These are phyloP conservation scores for Neurospora hispaniola DNA, from an alignment of 495 filamentous ascomycete genomes.

Conservation along the genomic window DNA sequence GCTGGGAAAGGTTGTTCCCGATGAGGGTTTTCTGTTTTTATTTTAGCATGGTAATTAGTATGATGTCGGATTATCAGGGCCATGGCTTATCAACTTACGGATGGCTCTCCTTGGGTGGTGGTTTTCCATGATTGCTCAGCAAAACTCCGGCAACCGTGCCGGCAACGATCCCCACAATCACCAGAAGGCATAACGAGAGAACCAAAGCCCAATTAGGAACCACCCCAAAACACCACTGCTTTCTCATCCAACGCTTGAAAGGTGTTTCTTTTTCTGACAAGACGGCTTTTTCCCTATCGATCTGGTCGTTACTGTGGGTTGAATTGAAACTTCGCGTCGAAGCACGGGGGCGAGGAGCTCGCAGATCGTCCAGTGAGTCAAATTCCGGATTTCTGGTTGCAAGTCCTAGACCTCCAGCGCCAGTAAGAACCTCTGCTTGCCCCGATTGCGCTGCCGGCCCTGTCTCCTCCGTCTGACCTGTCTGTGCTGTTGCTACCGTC, in stretches of 20 bases:
- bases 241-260: slow-evolving; percentile 48
- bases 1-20: not conserved
- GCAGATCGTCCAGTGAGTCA: slow-evolving; percentile 40
- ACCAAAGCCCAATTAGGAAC: slow-evolving; percentile 60
- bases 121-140: slow-evolving; percentile 18
- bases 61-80: not conserved
- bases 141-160: slow-evolving; percentile 42
- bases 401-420: slow-evolving; percentile 42
- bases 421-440: slow-evolving; percentile 19
- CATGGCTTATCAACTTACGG: slow-evolving; percentile 10
- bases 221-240: slow-evolving; percentile 48
- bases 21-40: not conserved
- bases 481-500: not conserved
- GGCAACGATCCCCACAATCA: slow-evolving; percentile 53
- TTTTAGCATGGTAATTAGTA: not conserved
- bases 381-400: slow-evolving; percentile 47
- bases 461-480: not conserved
- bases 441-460: not conserved
- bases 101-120: slow-evolving; percentile 14
- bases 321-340: slow-evolving; percentile 40
- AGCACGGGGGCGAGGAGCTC: slow-evolving; percentile 41
- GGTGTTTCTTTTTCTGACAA: slow-evolving; percentile 32
- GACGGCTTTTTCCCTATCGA: slow-evolving; percentile 27
- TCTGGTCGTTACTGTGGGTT: slow-evolving; percentile 32
- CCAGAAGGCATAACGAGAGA: slow-evolving; percentile 40